Conservation (phyloP, 176 grass and related monocot genomes). For the Aegilops speltoides region DNA sequence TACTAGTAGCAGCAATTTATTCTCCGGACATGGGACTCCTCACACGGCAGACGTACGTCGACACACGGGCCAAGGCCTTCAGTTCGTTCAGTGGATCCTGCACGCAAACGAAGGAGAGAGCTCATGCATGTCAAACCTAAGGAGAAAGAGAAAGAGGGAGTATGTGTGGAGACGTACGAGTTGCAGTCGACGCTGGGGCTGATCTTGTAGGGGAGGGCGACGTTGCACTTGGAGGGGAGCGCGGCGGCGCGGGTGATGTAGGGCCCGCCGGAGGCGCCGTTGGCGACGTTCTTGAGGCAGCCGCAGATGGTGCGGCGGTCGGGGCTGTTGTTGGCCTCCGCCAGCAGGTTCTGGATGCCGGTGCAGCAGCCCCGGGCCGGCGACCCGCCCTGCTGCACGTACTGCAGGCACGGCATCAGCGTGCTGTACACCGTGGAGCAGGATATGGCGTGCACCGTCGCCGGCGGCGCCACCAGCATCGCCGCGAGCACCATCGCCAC, state of each 20-base stretch:
- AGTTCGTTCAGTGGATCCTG: constrained; percentile 36
- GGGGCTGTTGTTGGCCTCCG: constrained; percentile 28
- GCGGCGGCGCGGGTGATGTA: constrained; percentile 39
- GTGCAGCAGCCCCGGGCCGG: constrained; percentile 35
- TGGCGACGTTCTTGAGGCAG: constrained; percentile 65
- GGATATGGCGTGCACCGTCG: constrained; percentile 8
- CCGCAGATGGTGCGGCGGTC: constrained; percentile 56
- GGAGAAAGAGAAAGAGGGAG: no score
- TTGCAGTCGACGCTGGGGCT: constrained; percentile 52
- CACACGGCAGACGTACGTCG: neutral
- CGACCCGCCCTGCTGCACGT: constrained; percentile 39
- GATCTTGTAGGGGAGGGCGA: constrained; percentile 50
- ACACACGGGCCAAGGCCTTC: neutral
- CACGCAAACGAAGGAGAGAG: neutral
- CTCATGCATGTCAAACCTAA: neutral
- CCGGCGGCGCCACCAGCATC: constrained; percentile 8
- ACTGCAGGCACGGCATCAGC: constrained; percentile 58
- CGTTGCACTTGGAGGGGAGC: constrained; percentile 47
- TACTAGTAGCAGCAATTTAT: constrained; percentile 12
- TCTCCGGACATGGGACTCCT: neutral
- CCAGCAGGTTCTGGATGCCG: constrained; percentile 43
- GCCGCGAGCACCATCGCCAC: constrained; percentile 31
- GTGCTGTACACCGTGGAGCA: constrained; percentile 50
- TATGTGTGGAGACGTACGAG: constrained; percentile 26
- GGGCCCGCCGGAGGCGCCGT: constrained; percentile 10